Evolutionary conservation across 2,329 filamentous ascomycete genomes (phyloP).

Genomic region (Penicillium olsonii): DNA sequence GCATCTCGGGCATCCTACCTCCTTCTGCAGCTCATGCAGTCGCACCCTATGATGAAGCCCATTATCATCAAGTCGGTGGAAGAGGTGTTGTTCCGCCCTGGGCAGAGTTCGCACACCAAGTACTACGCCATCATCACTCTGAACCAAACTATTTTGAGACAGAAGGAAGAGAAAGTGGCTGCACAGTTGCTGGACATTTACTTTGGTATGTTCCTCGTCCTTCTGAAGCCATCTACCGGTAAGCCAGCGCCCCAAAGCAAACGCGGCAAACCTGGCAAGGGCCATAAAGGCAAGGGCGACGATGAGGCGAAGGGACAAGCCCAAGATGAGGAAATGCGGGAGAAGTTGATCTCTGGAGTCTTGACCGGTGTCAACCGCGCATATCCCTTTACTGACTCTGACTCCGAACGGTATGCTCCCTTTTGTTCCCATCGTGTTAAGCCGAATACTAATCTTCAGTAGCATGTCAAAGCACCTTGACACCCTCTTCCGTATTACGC

Average conservation of each 20-base stretch:
- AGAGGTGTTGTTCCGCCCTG: constrained; percentile 82
- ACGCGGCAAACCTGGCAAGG: constrained; percentile 53
- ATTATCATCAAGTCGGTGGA: constrained; percentile 84
- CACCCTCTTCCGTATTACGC: constrained; percentile 91
- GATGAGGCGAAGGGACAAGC: constrained; percentile 38
- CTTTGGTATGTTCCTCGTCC: constrained; percentile 80
- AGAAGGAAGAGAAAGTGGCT: constrained; percentile 77
- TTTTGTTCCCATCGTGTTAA: neutral
- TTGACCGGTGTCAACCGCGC: constrained; percentile 94
- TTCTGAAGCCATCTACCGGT: constrained; percentile 63
- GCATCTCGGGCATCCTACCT: constrained; percentile 91
- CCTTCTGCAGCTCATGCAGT: constrained; percentile 83
- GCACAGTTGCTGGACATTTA: constrained; percentile 84
- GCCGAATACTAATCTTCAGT: constrained; percentile 14
- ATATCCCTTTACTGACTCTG: constrained; percentile 84
- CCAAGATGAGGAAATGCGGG: constrained; percentile 69
- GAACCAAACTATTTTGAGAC: constrained; percentile 92
- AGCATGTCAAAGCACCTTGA: constrained; percentile 75
- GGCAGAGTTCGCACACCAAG: constrained; percentile 83
- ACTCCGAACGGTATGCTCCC: constrained; percentile 66
- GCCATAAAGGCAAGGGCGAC: constrained; percentile 52
- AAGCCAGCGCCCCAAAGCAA: constrained; percentile 42
- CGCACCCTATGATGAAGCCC: constrained; percentile 90
- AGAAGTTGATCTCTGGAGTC: constrained; percentile 90
- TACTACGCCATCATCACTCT: constrained; percentile 97